phyloP scores from a whole-genome alignment of 169 alveolate genomes.

The Cryptosporidium ubiquitum region DNA sequence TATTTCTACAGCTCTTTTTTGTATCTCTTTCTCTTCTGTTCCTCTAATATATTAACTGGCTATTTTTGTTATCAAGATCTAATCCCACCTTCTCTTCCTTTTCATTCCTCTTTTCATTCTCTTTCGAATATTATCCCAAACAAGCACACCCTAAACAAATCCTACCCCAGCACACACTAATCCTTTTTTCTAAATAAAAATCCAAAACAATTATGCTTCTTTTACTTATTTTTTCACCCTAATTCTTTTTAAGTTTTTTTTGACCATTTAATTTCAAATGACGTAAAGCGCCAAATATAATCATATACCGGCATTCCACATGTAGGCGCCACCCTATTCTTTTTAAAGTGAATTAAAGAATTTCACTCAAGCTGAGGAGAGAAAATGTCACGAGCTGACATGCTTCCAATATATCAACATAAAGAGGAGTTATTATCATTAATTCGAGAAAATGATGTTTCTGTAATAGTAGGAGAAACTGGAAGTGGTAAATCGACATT shows the following conservation, averaged over 20 bases:
- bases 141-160: background rate
- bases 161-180: background rate
- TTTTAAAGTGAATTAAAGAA: background rate
- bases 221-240: background rate
- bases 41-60: too few relatives aligned
- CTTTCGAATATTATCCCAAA: background rate
- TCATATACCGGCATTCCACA: constrained; percentile 24
- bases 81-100: background rate
- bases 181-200: background rate
- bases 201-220: background rate
- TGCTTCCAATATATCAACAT: constrained; percentile 33
- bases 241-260: background rate
- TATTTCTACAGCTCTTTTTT: background rate
- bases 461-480: constrained; percentile 93
- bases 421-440: constrained; percentile 38
- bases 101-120: background rate
- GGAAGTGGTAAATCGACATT: constrained; percentile 91
- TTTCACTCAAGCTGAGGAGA: background rate
- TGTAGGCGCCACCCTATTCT: constrained; percentile 6
- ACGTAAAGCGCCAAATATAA: background rate
- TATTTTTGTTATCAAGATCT: background rate
- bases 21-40: background rate
- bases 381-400: constrained; percentile 39
- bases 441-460: constrained; percentile 85
- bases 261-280: background rate